Base-by-base conservation (phyloP, 148 eudicot genomes). In the Arctostaphylos glauca region DNA sequence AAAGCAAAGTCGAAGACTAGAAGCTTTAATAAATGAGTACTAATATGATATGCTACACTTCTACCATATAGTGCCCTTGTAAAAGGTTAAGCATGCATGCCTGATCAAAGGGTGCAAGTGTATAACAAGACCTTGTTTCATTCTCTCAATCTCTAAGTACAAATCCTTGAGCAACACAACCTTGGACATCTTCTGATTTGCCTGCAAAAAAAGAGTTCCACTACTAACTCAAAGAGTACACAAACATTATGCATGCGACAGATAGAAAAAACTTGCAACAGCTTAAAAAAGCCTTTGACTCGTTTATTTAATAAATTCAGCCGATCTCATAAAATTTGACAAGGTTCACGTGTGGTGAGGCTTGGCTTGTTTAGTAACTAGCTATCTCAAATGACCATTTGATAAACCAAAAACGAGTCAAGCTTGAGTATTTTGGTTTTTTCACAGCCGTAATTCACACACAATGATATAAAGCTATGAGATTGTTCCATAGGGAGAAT, bases 151-250 rank as follows among this genome's bases (percentile, higher is more conserved):
- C 71, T 95, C 98, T 85, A 86, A 72, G 84, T 93, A 93, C 79
- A 95, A 44, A 81, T 95, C 98, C 84, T 92, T 95, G 73, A 95
- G 93, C 85, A 95, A 87, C 84, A 89, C 87, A 73, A 90, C 90
- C 83, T 95, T 95, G 77, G 95, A 85, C 84, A 95, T 83, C 75
- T 90, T 95, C 58, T 92, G 95, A 82, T 95, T 95, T 74, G 93
- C 98, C 98, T 95, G 87, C 64, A 86, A 80, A 62, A 79, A 47
- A 66, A 64, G 21, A 67, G 62, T 58, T 71, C 52, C 55, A 53
- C 52, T 31, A 14, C 52, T 58, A 78, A 76, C 44, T 52, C 70
- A 79, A 49, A 12, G 77, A 52, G 60, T 54, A 9, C 62, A 38
- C 74, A 77, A 3, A 62, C 18, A 79, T n/a, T n/a, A n/a, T n/a